A percentile compares a stretch with the other conserved stretches of the same genome.
Evolutionary conservation across 371 early-diverging fungal genomes (phyloP).

Genomic region (Mucor circinelloides): DNA sequence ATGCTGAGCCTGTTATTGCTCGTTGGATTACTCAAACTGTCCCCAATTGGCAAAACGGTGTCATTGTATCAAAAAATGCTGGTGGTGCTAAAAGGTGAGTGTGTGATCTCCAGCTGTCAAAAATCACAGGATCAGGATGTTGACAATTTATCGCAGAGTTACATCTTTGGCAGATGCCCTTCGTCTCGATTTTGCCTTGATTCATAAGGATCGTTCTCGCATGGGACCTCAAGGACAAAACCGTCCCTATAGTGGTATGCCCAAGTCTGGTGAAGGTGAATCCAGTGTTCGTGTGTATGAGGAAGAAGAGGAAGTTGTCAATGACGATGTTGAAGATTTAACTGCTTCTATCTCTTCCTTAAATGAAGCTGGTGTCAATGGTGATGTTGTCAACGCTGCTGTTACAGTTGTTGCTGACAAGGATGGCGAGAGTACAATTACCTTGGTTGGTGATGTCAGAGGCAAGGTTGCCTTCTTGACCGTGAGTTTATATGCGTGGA

Average conservation of each 20-base stretch:
- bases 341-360: constrained; percentile 51
- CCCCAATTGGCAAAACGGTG: constrained; percentile 76
- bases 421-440: constrained; percentile 64
- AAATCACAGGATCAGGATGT: neutral
- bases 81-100: constrained; percentile 93
- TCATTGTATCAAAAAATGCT: constrained; percentile 96
- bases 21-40: constrained; percentile 88
- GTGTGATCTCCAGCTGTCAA: neutral
- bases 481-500: constrained; percentile 49
- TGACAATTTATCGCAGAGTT: constrained; percentile 61
- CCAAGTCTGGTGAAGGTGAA: constrained; percentile 44
- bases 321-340: constrained; percentile 29
- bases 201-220: constrained; percentile 86
- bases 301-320: constrained; percentile 40
- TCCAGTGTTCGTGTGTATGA: constrained; percentile 36
- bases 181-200: constrained; percentile 93
- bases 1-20: constrained; percentile 91
- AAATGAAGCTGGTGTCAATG: constrained; percentile 42
- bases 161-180: constrained; percentile 95
- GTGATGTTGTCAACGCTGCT: constrained; percentile 52
- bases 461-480: constrained; percentile 88
- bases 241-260: constrained; percentile 54
- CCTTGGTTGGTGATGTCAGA: constrained; percentile 93
- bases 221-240: constrained; percentile 61
- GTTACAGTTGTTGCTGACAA: constrained; percentile 53